Evolutionary conservation across 495 filamentous ascomycete genomes (phyloP).

Genomic region (Xylaria curta): DNA sequence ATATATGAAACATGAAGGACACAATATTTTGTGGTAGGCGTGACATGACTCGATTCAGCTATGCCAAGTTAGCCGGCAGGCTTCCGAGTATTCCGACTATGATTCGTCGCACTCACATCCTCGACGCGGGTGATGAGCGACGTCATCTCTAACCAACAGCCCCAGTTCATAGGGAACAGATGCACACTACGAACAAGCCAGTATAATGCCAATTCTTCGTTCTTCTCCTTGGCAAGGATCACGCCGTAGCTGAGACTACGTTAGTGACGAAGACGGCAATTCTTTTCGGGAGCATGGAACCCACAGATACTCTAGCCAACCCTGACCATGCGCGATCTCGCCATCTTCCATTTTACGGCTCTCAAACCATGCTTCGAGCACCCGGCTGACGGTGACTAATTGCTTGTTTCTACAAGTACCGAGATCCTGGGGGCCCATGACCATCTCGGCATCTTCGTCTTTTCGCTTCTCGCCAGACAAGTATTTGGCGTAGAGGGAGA

Average conservation of each 20-base stretch:
- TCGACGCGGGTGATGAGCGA: slow-evolving; percentile 76
- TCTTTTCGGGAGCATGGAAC: not conserved
- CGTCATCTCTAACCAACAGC: slow-evolving; percentile 89
- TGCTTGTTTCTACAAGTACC: slow-evolving; percentile 85
- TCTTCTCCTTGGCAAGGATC: slow-evolving; percentile 87
- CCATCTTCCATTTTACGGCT: slow-evolving; percentile 63
- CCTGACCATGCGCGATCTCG: slow-evolving; percentile 68
- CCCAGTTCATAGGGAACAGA: slow-evolving; percentile 92
- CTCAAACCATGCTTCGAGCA: slow-evolving; percentile 77
- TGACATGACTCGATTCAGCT: slow-evolving; percentile 58
- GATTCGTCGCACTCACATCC: slow-evolving; percentile 64
- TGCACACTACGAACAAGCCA: slow-evolving; percentile 87
- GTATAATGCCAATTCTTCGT: slow-evolving; percentile 78
- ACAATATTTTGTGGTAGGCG: slow-evolving; percentile 88
- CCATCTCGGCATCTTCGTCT: slow-evolving; percentile 97
- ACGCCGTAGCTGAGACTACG: slow-evolving; percentile 68
- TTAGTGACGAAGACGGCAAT: slow-evolving; percentile 1
- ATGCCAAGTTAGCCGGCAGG: slow-evolving; percentile 28
- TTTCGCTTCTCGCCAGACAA: slow-evolving; percentile 94
- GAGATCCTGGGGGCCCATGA: slow-evolving; percentile 89
- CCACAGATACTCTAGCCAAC: slow-evolving; percentile 91
- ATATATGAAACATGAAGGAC: slow-evolving; percentile 89
- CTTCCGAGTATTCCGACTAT: not conserved
- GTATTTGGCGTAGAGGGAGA: slow-evolving; percentile 90
- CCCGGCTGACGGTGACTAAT: slow-evolving; percentile 72